A percentile compares a stretch with the other conserved stretches of the same genome.
Conservation (phyloP, 208 protist species). For the Leishmania guyanensis region DNA sequence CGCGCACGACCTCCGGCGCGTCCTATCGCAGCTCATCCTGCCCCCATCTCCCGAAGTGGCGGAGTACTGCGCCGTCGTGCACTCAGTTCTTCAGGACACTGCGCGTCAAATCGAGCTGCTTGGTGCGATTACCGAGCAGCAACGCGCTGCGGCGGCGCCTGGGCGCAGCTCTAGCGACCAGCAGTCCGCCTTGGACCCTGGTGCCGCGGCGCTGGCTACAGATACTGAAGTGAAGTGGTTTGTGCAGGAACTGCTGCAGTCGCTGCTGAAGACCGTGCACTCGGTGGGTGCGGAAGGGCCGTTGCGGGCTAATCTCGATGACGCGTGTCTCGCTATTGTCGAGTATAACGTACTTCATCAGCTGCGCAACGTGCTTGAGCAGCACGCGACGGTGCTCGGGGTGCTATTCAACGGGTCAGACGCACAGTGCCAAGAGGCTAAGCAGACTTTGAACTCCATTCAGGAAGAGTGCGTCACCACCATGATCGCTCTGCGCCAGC, state of each 20-base stretch:
- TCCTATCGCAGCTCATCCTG: constrained; percentile 56
- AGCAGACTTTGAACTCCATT: constrained; percentile 13
- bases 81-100: constrained; percentile 43
- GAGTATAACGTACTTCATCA: constrained; percentile 57
- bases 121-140: constrained; percentile 40
- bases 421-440: background rate
- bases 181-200: background rate
- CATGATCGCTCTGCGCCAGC: constrained; percentile 18
- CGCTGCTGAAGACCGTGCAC: constrained; percentile 36
- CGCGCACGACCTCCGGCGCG: constrained; percentile 46
- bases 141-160: constrained; percentile 3
- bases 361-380: constrained; percentile 44
- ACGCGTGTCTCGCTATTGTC: constrained; percentile 45
- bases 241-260: constrained; percentile 36
- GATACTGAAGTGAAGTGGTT: constrained; percentile 3
- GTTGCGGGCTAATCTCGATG: constrained; percentile 48
- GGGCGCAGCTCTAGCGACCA: background rate
- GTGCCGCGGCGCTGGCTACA: background rate
- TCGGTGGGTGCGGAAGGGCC: constrained; percentile 24
- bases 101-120: constrained; percentile 57
- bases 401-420: constrained; percentile 1
- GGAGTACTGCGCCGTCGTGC: constrained; percentile 46
- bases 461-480: constrained; percentile 13
- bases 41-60: constrained; percentile 63
- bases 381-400: constrained; percentile 29